Base-by-base conservation (phyloP, 2,329 filamentous ascomycete species). In the Aspergillus flavus region DNA sequence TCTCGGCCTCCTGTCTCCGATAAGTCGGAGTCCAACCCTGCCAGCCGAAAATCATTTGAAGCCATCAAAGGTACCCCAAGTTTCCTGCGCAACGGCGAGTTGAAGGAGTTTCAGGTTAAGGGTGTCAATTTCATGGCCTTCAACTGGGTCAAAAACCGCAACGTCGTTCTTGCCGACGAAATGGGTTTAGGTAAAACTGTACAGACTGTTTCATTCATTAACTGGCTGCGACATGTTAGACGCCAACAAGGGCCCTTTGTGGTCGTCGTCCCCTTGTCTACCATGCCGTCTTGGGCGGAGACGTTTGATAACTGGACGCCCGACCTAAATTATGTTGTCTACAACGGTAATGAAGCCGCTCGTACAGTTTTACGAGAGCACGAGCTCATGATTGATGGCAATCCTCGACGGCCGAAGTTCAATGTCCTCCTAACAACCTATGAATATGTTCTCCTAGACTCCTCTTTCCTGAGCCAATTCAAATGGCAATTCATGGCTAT, bases 171-270 rank as follows among this genome's bases (percentile, higher is more conserved):
- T 59, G 95, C 95, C 56, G 95, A 99, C 75, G 95, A 99, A 80
- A 99, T 99, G 95, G 95, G 95, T 71, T 85, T 99, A 16, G 95
- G 95, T 32, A 99, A 99, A 81, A 99, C 95, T 0, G 95, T 99
- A 0, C 95, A 99, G 80, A 97, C 94, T 0, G 94, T 99, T 32
- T 89, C 94, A 0, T 98, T 98, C 77, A 90, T 99, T 78, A 97
- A 94, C 76, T 99, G 95, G 94, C 85, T 99, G 64, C 91, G 93
- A 60, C 94, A 98, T 78, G 89, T 93, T 63, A 89, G 94, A 69
- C 86, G 85, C 57, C 95, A 99, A 76, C 92, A 98, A 78, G 95
- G 95, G 0, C 95, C 95, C 0, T 98, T 97, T 74, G 87, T 99
- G 50, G 94, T 98, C 64, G 93, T 98, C n/a, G 95, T 97, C 9